Evolutionary conservation across 495 filamentous ascomycete genomes (phyloP).

Genomic region (Penicillium ucsense): DNA sequence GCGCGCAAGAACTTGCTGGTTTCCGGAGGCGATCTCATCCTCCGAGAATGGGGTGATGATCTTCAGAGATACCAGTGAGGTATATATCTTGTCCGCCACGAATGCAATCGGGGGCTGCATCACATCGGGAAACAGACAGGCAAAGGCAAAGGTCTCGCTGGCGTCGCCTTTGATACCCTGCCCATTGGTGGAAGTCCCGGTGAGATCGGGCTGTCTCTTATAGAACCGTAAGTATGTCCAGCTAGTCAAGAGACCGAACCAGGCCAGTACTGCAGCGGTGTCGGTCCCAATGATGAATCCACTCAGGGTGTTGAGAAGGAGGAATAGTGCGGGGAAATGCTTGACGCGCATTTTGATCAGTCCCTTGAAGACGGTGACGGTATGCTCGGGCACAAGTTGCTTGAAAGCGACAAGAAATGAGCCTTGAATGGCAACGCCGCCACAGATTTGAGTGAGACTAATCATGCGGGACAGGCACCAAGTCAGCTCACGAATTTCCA

Average conservation of each 20-base stretch:
- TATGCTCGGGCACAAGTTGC: slow-evolving; percentile 95
- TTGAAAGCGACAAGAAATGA: slow-evolving; percentile 97
- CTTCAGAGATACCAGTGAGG: slow-evolving; percentile 57
- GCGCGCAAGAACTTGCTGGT: slow-evolving; percentile 55
- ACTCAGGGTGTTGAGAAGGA: slow-evolving; percentile 65
- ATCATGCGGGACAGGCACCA: slow-evolving; percentile 5
- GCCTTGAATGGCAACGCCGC: slow-evolving; percentile 79
- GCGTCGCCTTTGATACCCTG: slow-evolving; percentile 65
- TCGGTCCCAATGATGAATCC: slow-evolving; percentile 75
- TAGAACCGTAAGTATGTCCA: slow-evolving; percentile 98
- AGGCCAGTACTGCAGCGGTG: slow-evolving; percentile 70
- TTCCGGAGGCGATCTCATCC: slow-evolving; percentile 73
- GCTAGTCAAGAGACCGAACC: slow-evolving; percentile 73
- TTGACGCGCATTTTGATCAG: slow-evolving; percentile 84
- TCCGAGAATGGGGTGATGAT: slow-evolving; percentile 81
- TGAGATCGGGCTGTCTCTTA: slow-evolving; percentile 61
- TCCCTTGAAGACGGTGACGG: slow-evolving; percentile 85
- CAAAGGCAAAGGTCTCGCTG: slow-evolving; percentile 89
- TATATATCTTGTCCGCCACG: slow-evolving; percentile 66
- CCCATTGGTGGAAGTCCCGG: slow-evolving; percentile 43
- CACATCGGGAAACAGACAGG: slow-evolving; percentile 88
- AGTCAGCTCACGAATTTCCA: slow-evolving; percentile 9
- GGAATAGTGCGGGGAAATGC: slow-evolving; percentile 86
- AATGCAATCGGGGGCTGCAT: slow-evolving; percentile 67
- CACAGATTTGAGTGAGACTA: slow-evolving; percentile 73